Percentiles rank a stretch among this genome's conserved stretches.
phyloP scores from a whole-genome alignment of 352 stramenopile genomes.

The Bremia lactucae region DNA sequence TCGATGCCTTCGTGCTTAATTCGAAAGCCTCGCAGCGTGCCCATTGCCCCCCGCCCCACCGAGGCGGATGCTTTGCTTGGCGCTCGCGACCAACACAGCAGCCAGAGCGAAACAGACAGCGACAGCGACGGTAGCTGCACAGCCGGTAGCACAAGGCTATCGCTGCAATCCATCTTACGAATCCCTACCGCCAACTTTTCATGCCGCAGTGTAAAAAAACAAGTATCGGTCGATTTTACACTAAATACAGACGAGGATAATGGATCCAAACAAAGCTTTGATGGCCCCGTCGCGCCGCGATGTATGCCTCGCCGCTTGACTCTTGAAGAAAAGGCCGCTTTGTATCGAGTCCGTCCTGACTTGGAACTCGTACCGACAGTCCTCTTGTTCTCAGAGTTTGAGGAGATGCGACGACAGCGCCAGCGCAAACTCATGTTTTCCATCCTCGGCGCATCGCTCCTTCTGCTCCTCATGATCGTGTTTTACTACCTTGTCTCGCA shows the following conservation, averaged over 20 bases:
- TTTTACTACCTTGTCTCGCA: slow-evolving; percentile 72
- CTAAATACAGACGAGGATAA: slow-evolving; percentile 42
- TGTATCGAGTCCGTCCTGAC: slow-evolving; percentile 61
- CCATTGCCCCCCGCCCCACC: slow-evolving; percentile 4
- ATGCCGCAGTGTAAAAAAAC: slow-evolving; percentile 44
- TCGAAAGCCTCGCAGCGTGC: slow-evolving; percentile 1
- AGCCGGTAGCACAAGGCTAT: slow-evolving; percentile 16
- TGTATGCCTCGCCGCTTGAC: slow-evolving; percentile 62
- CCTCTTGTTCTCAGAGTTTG: slow-evolving; percentile 46
- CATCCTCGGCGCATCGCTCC: slow-evolving; percentile 44
- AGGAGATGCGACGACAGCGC: slow-evolving; percentile 43
- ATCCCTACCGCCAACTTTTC: slow-evolving; percentile 30
- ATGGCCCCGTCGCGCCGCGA: slow-evolving; percentile 25
- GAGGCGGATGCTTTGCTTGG: slow-evolving; percentile 16
- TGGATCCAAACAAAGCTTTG: slow-evolving; percentile 15
- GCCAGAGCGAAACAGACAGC: slow-evolving; percentile 72
- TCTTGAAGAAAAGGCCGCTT: slow-evolving; percentile 61
- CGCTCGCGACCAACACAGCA: slow-evolving; percentile 14
- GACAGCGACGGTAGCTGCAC: slow-evolving; percentile 59
- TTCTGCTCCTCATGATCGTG: slow-evolving; percentile 64
- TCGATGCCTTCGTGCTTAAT: slow-evolving; percentile 20
- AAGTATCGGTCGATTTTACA: slow-evolving; percentile 54
- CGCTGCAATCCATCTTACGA: slow-evolving; percentile 60
- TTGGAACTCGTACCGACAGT: slow-evolving; percentile 54
- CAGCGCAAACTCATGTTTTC: slow-evolving; percentile 70